Percentiles rank a stretch among this genome's conserved stretches.
phyloP scores from a whole-genome alignment of 495 filamentous ascomycete genomes.

The Trichoderma orchidacearum region DNA sequence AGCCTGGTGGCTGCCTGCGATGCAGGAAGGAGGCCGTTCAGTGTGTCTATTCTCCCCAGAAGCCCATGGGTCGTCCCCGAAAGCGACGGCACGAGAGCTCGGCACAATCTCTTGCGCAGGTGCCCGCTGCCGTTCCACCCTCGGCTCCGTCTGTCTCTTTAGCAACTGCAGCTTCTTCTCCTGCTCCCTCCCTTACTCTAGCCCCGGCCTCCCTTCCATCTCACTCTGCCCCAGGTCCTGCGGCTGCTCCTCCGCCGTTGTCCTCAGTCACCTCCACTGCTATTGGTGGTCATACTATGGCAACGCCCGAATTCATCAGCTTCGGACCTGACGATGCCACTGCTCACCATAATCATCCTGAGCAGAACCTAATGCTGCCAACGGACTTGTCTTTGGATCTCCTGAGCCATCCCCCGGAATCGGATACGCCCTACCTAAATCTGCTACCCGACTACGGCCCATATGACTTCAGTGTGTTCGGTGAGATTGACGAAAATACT shows the following conservation, averaged over 20 bases:
- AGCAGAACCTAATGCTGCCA: neutral
- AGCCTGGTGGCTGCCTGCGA: conserved; percentile 38
- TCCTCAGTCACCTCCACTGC: too few relatives aligned
- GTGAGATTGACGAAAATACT: neutral
- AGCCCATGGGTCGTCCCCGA: conserved; percentile 47
- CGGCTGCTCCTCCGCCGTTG: neutral
- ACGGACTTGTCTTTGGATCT: neutral
- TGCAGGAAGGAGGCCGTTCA: conserved; percentile 38
- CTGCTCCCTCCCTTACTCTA: neutral
- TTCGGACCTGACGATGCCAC: neutral
- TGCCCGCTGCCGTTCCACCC: neutral
- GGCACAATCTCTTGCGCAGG: conserved; percentile 13
- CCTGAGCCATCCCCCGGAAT: neutral
- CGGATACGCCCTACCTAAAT: neutral
- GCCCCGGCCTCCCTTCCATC: too few relatives aligned
- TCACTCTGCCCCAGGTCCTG: neutral
- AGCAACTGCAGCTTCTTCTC: neutral
- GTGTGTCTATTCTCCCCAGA: conserved; percentile 47
- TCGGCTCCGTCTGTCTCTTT: neutral
- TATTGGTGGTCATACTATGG: too few relatives aligned
- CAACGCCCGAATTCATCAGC: too few relatives aligned
- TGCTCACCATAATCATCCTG: neutral
- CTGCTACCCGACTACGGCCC: neutral
- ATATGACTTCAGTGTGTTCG: neutral
- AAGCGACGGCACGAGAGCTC: conserved; percentile 40